Conservation (phyloP, 192 early-diverging fungal species). For the Podila verticillata region DNA sequence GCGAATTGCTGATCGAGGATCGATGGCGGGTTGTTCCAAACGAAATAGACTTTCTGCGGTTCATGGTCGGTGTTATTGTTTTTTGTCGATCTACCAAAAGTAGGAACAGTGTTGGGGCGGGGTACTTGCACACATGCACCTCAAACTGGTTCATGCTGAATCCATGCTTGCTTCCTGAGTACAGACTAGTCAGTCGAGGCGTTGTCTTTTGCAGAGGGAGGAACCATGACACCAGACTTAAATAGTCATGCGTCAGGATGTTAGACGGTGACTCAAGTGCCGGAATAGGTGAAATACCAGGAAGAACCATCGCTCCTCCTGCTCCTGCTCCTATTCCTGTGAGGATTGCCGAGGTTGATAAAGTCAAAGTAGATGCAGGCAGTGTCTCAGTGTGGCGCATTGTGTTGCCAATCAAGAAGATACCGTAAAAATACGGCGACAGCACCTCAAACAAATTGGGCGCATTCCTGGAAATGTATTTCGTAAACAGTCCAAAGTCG, state of each 20-base stretch:
- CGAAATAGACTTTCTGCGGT: constrained; percentile 29
- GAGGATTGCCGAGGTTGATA: neutral
- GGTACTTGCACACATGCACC: constrained; percentile 65
- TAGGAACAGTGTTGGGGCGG: constrained; percentile 60
- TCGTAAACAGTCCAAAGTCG: constrained; percentile 31
- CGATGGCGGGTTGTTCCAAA: constrained; percentile 20
- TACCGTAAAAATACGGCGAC: constrained; percentile 54
- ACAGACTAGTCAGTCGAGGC: constrained; percentile 52
- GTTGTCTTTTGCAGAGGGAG: constrained; percentile 39
- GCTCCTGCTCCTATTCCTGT: neutral
- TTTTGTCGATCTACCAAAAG: constrained; percentile 46
- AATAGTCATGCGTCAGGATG: constrained; percentile 49
- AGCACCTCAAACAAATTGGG: constrained; percentile 57
- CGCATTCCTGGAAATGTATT: constrained; percentile 37
- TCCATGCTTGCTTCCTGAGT: constrained; percentile 59
- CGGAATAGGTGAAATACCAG: constrained; percentile 15
- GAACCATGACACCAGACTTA: constrained; percentile 56
- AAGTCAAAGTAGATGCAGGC: neutral
- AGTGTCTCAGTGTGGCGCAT: constrained; percentile 1
- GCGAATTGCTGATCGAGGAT: constrained; percentile 14
- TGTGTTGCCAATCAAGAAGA: constrained; percentile 54
- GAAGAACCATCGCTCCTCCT: constrained; percentile 10
- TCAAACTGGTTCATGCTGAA: constrained; percentile 68
- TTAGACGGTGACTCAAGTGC: constrained; percentile 29
- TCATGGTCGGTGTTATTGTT: constrained; percentile 8